Percentiles rank a stretch among this genome's conserved stretches.
Conservation (phyloP, 441 rosid species). For the Gossypium armourianum region DNA sequence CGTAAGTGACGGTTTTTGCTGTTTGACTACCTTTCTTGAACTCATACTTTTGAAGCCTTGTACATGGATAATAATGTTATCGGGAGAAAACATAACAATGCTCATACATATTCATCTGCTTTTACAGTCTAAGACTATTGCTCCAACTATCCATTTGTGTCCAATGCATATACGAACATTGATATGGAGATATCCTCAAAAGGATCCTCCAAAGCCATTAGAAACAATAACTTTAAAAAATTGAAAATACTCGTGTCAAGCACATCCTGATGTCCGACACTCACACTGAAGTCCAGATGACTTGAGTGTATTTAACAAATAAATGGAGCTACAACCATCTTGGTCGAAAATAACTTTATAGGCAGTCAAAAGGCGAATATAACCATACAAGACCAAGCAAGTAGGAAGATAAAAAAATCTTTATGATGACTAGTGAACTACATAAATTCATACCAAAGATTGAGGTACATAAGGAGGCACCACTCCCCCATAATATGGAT, state of each 20-base stretch:
- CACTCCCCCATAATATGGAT: conserved; percentile 22
- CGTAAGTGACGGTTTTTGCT: background rate
- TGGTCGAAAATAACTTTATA: background rate
- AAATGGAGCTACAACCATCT: background rate
- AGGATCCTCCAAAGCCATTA: background rate
- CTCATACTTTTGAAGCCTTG: background rate
- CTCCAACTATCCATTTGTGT: background rate
- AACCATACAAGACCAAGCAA: background rate
- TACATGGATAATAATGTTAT: background rate
- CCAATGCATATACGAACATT: background rate
- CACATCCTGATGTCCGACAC: background rate
- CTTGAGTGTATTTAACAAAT: background rate
- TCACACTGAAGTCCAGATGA: background rate
- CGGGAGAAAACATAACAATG: background rate
- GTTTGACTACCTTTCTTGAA: background rate
- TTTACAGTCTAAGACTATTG: background rate
- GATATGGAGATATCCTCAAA: background rate
- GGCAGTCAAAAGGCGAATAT: background rate
- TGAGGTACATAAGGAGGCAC: conserved; percentile 28
- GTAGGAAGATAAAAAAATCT: background rate
- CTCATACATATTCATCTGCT: background rate
- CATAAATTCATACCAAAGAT: conserved; percentile 22
- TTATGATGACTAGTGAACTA: background rate
- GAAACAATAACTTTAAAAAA: background rate
- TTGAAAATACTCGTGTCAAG: background rate